Percentiles rank a stretch among this genome's conserved stretches.
phyloP scores from a whole-genome alignment of 129 eudicot genomes.

The Centella asiatica region DNA sequence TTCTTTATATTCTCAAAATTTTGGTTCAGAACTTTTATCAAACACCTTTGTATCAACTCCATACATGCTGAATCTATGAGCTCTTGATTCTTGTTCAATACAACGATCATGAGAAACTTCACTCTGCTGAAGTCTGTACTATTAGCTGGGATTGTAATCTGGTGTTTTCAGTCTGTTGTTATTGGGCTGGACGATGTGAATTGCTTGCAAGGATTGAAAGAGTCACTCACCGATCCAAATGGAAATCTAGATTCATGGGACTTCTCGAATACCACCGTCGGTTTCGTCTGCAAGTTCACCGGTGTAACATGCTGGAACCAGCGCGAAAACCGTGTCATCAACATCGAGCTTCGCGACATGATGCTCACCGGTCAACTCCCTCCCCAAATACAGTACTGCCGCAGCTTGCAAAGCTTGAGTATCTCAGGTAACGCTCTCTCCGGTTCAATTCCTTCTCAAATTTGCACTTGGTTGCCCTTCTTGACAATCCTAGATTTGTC shows the following conservation, averaged over 20 bases:
- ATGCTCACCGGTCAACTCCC: constrained; percentile 49
- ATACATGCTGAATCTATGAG: background rate
- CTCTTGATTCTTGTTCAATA: background rate
- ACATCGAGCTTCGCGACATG: constrained; percentile 37
- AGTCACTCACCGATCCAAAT: constrained; percentile 32
- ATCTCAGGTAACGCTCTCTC: constrained; percentile 54
- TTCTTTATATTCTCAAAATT: constrained; percentile 3
- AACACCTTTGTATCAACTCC: constrained; percentile 1
- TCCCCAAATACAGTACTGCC: constrained; percentile 34
- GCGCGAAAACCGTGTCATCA: constrained; percentile 51
- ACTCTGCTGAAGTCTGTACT: background rate
- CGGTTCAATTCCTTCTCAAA: constrained; percentile 45
- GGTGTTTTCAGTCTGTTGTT: constrained; percentile 4
- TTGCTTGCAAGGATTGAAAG: constrained; percentile 48
- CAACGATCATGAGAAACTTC: background rate
- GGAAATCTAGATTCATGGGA: constrained; percentile 35
- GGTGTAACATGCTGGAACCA: constrained; percentile 87
- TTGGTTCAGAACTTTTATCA: background rate
- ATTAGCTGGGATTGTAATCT: background rate
- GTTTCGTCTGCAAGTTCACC: constrained; percentile 48
- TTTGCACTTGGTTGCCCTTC: constrained; percentile 68
- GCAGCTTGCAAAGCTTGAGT: constrained; percentile 53
- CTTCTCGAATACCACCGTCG: constrained; percentile 41
- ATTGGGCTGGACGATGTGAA: constrained; percentile 49
- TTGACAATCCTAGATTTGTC: constrained; percentile 60